A percentile compares a stretch with the other conserved stretches of the same genome.
phyloP scores from a whole-genome alignment of 2,329 filamentous ascomycete species.

The Fusarium succisae region DNA sequence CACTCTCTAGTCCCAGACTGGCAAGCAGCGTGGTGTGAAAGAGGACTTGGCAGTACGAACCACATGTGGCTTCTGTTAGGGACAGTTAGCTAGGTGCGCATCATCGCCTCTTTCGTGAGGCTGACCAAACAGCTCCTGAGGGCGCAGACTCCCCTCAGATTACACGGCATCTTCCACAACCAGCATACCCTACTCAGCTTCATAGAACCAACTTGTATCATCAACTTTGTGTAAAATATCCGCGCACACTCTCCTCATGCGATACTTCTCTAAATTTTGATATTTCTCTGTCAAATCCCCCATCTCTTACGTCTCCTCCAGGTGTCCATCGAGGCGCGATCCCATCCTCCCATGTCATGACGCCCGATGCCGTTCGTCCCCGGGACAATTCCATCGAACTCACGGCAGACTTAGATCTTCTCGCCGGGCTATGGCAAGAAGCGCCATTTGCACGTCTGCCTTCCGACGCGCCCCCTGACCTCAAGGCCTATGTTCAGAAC shows the following conservation, averaged over 20 bases:
- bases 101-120: constrained; percentile 26
- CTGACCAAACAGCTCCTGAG: constrained; percentile 24
- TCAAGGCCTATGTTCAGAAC: constrained; percentile 64
- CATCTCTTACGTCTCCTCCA: neutral
- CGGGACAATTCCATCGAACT: constrained; percentile 33
- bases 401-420: constrained; percentile 56
- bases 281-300: neutral
- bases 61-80: neutral
- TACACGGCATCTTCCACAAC: neutral
- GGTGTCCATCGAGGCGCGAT: constrained; percentile 23
- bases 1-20: neutral
- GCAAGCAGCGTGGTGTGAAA: constrained; percentile 16
- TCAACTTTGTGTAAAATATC: neutral
- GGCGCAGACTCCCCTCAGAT: constrained; percentile 2
- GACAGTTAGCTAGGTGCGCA: constrained; percentile 11
- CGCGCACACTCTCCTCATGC: neutral
- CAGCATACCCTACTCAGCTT: neutral
- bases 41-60: neutral
- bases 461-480: constrained; percentile 66
- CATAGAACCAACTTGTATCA: neutral
- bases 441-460: constrained; percentile 69
- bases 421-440: constrained; percentile 69
- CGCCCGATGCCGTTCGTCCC: constrained; percentile 32
- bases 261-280: neutral
- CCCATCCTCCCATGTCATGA: constrained; percentile 38